These are phyloP conservation scores for Rhizopogon vesiculosus DNA, from an alignment of 768 basidiomycete species.

Conservation along the genomic window DNA sequence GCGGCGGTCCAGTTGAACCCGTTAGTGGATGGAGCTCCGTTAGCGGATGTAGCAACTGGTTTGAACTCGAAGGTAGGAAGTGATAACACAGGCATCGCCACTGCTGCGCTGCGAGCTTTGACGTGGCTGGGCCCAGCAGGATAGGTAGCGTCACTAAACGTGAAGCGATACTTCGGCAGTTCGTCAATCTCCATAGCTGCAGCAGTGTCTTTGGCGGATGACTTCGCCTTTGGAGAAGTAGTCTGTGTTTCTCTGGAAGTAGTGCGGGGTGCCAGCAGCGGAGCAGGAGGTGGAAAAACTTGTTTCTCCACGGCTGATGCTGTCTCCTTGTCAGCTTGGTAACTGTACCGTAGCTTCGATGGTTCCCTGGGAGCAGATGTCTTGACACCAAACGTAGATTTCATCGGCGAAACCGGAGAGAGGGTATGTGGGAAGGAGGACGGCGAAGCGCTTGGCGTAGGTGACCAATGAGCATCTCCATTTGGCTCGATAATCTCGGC, in stretches of 20 bases:
- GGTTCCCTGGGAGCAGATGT: conserved; percentile 66
- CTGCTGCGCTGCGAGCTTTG: conserved; percentile 31
- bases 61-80: conserved; percentile 43
- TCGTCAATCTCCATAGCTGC: conserved; percentile 23
- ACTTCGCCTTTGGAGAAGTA: conserved; percentile 13
- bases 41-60: conserved; percentile 9
- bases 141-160: conserved; percentile 8
- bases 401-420: conserved; percentile 8
- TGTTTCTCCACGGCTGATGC: conserved; percentile 11
- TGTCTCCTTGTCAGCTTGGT: conserved; percentile 50
- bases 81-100: conserved; percentile 31
- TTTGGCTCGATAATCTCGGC: conserved; percentile 37
- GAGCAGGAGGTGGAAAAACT: not conserved
- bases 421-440: conserved; percentile 16
- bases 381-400: conserved; percentile 31
- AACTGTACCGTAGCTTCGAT: conserved; percentile 72
- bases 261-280: conserved; percentile 14
- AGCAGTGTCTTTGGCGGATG: conserved; percentile 24
- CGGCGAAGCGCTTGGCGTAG: conserved; percentile 7
- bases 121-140: conserved; percentile 17
- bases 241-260: conserved; percentile 22
- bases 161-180: conserved; percentile 32
- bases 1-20: conserved; percentile 62
- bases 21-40: conserved; percentile 23
- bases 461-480: conserved; percentile 16